Conservation (phyloP, 208 protist species). For the Phytomonas sp. region DNA sequence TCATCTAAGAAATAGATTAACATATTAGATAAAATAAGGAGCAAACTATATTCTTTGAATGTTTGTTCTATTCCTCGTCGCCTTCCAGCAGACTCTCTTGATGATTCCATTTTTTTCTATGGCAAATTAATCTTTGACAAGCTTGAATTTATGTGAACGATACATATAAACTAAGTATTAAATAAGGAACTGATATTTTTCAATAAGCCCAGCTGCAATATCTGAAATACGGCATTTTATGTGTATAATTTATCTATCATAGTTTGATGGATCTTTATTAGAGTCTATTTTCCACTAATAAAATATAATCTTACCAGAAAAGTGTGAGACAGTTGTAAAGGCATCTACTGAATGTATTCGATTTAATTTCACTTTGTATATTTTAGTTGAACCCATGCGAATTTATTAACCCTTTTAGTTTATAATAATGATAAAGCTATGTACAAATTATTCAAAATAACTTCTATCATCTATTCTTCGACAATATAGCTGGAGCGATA, state of each 20-base stretch:
- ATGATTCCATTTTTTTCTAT: not conserved
- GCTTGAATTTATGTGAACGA: too few species aligned
- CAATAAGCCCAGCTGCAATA: not conserved
- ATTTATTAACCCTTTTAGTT: not conserved
- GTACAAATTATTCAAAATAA: not conserved
- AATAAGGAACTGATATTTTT: not conserved
- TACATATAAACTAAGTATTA: not conserved
- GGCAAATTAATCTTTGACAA: too few species aligned
- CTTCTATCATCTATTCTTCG: not conserved
- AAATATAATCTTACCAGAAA: not conserved
- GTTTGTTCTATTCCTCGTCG: not conserved
- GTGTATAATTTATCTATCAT: not conserved
- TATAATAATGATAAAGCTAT: conserved; percentile 5
- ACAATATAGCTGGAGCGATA: not conserved
- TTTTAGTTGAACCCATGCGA: not conserved
- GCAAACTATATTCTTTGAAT: not conserved
- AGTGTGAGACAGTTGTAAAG: not conserved
- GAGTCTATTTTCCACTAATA: not conserved
- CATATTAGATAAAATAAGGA: not conserved
- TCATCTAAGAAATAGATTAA: not conserved
- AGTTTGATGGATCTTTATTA: not conserved
- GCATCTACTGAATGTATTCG: not conserved
- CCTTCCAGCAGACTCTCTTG: not conserved
- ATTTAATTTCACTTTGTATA: conserved; percentile 2
- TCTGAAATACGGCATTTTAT: not conserved